phyloP scores from a whole-genome alignment of 495 filamentous ascomycete genomes.

The Talaromyces wortmannii region DNA sequence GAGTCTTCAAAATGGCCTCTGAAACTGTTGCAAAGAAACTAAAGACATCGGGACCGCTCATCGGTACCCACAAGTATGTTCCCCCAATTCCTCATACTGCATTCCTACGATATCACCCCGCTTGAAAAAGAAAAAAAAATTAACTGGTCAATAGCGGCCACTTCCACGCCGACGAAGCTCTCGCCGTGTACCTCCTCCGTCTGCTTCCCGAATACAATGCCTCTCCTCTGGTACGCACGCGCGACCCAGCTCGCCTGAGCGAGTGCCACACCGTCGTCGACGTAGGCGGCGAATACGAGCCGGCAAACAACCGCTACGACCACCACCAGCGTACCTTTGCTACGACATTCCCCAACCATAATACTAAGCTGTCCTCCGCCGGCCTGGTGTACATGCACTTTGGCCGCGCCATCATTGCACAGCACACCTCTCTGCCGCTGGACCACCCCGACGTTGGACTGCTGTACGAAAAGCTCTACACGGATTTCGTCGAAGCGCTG shows the following conservation, averaged over 20 bases:
- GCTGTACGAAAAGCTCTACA: conserved; percentile 85
- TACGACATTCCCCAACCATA: conserved; percentile 67
- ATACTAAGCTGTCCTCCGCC: conserved; percentile 86
- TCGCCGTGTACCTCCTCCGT: conserved; percentile 95
- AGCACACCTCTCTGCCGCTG: conserved; percentile 52
- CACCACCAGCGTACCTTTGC: conserved; percentile 93
- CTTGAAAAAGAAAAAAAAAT: conserved; percentile 8
- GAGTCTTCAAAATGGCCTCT: conserved; percentile 49
- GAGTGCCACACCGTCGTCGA: conserved; percentile 94
- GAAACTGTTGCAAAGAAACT: conserved; percentile 64
- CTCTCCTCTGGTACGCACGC: conserved; percentile 75
- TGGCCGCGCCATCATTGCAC: conserved; percentile 71
- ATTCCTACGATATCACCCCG: neutral
- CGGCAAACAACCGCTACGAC: conserved; percentile 72
- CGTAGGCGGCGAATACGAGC: conserved; percentile 85
- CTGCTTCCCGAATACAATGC: conserved; percentile 72
- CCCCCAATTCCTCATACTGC: neutral
- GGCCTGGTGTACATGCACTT: conserved; percentile 96
- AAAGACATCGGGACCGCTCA: conserved; percentile 56
- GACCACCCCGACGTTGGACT: conserved; percentile 61
- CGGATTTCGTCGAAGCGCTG: conserved; percentile 88
- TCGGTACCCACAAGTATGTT: conserved; percentile 79
- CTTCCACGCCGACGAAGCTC: conserved; percentile 97
- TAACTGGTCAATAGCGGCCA: conserved; percentile 56
- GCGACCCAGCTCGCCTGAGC: conserved; percentile 70